Evolutionary conservation across 768 basidiomycete genomes (phyloP).

Genomic region (Gautieria morchelliformis): DNA sequence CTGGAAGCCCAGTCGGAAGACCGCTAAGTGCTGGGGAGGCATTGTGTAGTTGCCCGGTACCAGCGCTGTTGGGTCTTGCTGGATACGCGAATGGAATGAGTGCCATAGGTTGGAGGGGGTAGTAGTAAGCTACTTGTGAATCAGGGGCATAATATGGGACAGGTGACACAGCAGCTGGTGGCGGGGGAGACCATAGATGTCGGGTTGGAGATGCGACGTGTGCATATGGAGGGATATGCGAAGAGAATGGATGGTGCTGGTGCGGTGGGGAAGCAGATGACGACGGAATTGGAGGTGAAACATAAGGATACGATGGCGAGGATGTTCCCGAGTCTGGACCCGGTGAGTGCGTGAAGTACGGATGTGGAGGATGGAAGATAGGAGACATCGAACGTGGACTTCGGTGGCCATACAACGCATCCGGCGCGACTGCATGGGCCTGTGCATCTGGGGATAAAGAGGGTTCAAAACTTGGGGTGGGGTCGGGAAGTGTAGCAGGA

Average conservation of each 20-base stretch:
- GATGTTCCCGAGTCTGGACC: not conserved
- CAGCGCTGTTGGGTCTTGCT: conserved; percentile 46
- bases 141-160: conserved; percentile 18
- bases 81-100: conserved; percentile 17
- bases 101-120: conserved; percentile 22
- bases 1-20: not conserved
- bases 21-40: not conserved
- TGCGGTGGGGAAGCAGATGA: not conserved
- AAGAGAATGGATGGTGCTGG: not conserved
- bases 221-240: conserved; percentile 20
- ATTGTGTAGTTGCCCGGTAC: conserved; percentile 22
- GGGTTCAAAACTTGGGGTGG: conserved; percentile 17
- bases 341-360: not conserved
- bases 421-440: not conserved
- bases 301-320: not conserved
- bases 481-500: conserved; percentile 43
- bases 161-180: conserved; percentile 24
- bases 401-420: not conserved
- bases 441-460: conserved; percentile 10
- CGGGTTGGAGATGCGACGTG: conserved; percentile 15
- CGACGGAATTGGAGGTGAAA: conserved; percentile 1
- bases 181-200: conserved; percentile 25
- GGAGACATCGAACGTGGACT: conserved; percentile 5
- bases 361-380: not conserved
- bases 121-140: conserved; percentile 22